Conservation (phyloP, 176 grass and related monocot species). For the Triticum timopheevii region DNA sequence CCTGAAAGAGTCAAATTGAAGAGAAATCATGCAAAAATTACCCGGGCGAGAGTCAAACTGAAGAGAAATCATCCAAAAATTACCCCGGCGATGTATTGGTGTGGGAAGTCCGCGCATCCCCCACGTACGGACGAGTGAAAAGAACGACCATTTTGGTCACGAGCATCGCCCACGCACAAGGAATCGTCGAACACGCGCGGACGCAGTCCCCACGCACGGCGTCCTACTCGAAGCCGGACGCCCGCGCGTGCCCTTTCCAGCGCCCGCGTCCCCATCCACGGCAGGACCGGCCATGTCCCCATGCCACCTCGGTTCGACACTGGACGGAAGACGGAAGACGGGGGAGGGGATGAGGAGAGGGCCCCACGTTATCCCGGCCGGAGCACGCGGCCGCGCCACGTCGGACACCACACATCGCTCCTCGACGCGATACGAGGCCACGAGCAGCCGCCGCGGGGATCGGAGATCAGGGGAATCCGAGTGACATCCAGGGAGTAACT, state of each 20-base stretch:
- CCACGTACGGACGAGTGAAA: too few species aligned
- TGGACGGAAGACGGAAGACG: not conserved
- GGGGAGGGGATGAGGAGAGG: not conserved
- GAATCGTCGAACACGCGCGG: too few species aligned
- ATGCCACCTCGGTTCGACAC: not conserved
- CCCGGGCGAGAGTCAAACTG: too few species aligned
- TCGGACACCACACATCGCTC: not conserved
- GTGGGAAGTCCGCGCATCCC: too few species aligned
- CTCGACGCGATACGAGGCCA: not conserved
- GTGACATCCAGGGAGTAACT: not conserved
- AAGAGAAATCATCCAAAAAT: too few species aligned
- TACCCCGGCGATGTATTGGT: too few species aligned
- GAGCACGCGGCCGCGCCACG: slow-evolving; percentile 28
- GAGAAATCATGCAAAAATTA: too few species aligned
- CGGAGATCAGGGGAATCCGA: not conserved
- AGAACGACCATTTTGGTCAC: too few species aligned
- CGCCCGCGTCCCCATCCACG: not conserved
- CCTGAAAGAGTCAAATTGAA: too few species aligned
- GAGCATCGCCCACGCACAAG: too few species aligned
- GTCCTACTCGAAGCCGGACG: not conserved
- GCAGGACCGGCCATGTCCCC: not conserved
- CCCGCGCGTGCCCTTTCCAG: not conserved
- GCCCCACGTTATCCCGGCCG: slow-evolving; percentile 20
- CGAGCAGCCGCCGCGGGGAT: not conserved
- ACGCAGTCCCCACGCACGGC: not conserved